Conservation (phyloP, 139 green algal genomes). For the Spirogloea muscicola region DNA sequence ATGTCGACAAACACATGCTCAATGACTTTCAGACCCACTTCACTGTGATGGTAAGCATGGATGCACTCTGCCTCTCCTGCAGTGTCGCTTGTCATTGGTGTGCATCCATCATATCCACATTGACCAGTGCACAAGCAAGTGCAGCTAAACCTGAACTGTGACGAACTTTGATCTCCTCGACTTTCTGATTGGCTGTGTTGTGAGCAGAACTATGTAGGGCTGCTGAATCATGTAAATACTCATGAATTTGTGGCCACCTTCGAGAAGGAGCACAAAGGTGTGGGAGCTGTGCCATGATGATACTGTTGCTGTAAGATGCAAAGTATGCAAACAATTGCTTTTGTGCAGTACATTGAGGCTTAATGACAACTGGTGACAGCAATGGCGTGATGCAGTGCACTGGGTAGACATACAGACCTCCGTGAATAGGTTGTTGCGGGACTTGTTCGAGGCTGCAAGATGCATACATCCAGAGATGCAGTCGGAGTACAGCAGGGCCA, state of each 20-base stretch:
- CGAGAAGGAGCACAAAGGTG: constrained; percentile 39
- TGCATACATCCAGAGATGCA: constrained; percentile 34
- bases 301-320: too few relatives aligned
- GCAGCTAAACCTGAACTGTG: too few relatives aligned
- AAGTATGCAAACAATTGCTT: too few relatives aligned
- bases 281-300: too few relatives aligned
- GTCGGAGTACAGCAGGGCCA: constrained; percentile 17
- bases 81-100: too few relatives aligned
- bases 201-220: constrained; percentile 24
- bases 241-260: constrained; percentile 37
- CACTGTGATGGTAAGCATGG: constrained; percentile 39
- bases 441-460: constrained; percentile 29
- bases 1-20: constrained; percentile 2
- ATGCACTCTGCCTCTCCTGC: too few relatives aligned
- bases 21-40: constrained; percentile 46
- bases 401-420: constrained; percentile 21
- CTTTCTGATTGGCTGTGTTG: background rate
- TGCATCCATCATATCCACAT: too few relatives aligned
- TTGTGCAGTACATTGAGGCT: too few relatives aligned
- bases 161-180: background rate
- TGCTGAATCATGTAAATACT: constrained; percentile 26
- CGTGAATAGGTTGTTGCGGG: constrained; percentile 15
- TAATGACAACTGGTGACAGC: too few relatives aligned
- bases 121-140: too few relatives aligned
- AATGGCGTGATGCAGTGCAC: constrained; percentile 16